Percentiles rank a stretch among this genome's conserved stretches.
Conservation (phyloP, 192 early-diverging fungal genomes). For the Umbelopsis ramanniana region DNA sequence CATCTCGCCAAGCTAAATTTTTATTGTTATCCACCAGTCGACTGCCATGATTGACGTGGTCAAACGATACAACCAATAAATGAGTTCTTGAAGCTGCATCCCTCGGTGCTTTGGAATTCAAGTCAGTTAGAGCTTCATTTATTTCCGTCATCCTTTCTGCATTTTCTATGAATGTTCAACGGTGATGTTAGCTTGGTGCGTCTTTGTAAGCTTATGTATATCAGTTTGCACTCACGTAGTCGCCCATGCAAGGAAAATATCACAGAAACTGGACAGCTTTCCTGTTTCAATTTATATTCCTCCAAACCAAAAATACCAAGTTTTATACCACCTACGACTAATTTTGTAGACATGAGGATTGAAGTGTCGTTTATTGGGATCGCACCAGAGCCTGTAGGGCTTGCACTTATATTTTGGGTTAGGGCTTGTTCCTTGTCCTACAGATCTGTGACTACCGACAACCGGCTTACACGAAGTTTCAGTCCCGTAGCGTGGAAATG, state of each 20-base stretch:
- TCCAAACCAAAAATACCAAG: conserved; percentile 35
- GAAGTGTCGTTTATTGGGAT: no score
- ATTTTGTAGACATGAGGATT: background rate
- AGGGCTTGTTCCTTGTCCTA: no score
- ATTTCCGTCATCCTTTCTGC: background rate
- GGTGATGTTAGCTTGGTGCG: background rate
- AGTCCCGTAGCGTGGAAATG: no score
- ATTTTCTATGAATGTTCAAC: background rate
- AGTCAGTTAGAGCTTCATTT: background rate
- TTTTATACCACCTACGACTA: conserved; percentile 23
- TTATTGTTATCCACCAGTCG: conserved; percentile 35
- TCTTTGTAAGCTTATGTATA: background rate
- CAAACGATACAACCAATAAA: conserved; percentile 52
- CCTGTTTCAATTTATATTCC: conserved; percentile 24
- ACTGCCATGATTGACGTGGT: conserved; percentile 60
- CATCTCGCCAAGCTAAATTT: conserved; percentile 48
- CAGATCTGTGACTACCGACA: no score
- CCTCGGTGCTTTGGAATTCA: background rate
- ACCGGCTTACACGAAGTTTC: no score
- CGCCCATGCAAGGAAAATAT: conserved; percentile 41
- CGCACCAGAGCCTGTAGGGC: no score
- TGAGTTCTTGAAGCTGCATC: background rate
- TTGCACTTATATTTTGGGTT: no score
- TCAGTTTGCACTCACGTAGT: conserved; percentile 27
- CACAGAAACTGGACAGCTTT: conserved; percentile 26